Base-by-base conservation (phyloP, 345 rosid genomes). In the Arabidopsis arenosa region DNA sequence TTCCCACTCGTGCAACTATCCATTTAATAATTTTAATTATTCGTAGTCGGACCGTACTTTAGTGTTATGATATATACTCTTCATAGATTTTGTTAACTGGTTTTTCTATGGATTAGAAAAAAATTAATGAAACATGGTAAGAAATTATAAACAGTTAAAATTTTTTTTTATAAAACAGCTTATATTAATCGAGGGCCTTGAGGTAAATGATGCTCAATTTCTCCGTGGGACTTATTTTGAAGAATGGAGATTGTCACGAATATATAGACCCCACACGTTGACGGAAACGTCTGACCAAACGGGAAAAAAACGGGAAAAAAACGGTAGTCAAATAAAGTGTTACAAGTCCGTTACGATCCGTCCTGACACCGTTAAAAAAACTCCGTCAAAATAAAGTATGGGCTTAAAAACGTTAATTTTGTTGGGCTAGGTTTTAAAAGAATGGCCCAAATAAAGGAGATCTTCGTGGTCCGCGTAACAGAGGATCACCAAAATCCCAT, bases 1-100 rank as follows among this genome's bases (percentile, higher is more conserved):
- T 57, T 41, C 57, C 64, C 75, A 62, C 79, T 76, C 75, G 79
- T 76, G 79, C 79, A 67, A 75, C 55, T 33, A 61, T 18, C 63
- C 39, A 61, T 61, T 67, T 68, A 61, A 61, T 62, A 53, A 68
- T 51, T 61, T 67, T 68, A 61, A 61, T 62, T 62, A 68, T 51
- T 52, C 56, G 2, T 9, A 30, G 13, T 21, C 7, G 47, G 28
- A 35, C 67, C 52, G 67, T 75, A 58, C 54, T 18, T 58, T 75
- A 47, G 8, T 59, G 54, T 39, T 59, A 49, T 48, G 45, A 40
- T 36, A 40, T 41, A 64, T 40, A 37, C 40, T 21, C 17, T 23
- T 21, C 15, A 66, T 18, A 51, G 63, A 49, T 68, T 57, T 57
- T 26, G 43, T 28, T 55, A 11, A 54, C 15, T 59, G 35, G 12